Percentiles rank a stretch among this genome's conserved stretches.
Evolutionary conservation across 2,329 filamentous ascomycete genomes (phyloP).

Genomic region (Botrytis squamosa): DNA sequence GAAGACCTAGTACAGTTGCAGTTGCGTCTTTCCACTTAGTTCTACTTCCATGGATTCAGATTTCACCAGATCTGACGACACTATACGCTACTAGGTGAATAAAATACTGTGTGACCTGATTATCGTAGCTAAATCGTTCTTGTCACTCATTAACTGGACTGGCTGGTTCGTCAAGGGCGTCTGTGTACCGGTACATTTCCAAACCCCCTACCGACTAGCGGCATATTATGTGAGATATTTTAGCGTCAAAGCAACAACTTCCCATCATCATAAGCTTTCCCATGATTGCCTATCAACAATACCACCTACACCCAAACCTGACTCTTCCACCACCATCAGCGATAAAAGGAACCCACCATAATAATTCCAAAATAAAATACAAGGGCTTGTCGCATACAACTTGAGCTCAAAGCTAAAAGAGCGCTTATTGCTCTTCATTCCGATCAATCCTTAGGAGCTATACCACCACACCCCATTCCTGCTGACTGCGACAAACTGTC

Average conservation of each 20-base stretch:
- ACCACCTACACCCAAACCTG: neutral
- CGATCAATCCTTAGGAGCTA: constrained; percentile 2
- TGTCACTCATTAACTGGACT: neutral
- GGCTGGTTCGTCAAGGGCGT: neutral
- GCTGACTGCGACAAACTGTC: constrained; percentile 20
- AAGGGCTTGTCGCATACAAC: constrained; percentile 11
- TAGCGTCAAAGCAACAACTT: constrained; percentile 18
- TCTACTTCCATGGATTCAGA: neutral
- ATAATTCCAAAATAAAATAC: neutral
- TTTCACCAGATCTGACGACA: neutral
- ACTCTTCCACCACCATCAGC: constrained; percentile 17
- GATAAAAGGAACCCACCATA: neutral
- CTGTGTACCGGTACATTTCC: constrained; percentile 1
- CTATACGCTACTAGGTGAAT: neutral
- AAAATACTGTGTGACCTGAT: neutral
- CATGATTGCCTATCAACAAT: constrained; percentile 16
- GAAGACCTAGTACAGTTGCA: neutral
- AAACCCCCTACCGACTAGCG: constrained; percentile 15
- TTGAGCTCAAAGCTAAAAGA: neutral
- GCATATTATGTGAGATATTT: constrained; percentile 16
- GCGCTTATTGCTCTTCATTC: constrained; percentile 9
- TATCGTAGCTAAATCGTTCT: neutral
- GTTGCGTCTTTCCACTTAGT: neutral
- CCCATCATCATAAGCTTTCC: constrained; percentile 19
- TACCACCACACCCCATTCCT: constrained; percentile 20